Evolutionary conservation across 768 basidiomycete genomes (phyloP), one percentile per base, ranked within the genome.

Genomic region (Phylloporus arenicola): DNA sequence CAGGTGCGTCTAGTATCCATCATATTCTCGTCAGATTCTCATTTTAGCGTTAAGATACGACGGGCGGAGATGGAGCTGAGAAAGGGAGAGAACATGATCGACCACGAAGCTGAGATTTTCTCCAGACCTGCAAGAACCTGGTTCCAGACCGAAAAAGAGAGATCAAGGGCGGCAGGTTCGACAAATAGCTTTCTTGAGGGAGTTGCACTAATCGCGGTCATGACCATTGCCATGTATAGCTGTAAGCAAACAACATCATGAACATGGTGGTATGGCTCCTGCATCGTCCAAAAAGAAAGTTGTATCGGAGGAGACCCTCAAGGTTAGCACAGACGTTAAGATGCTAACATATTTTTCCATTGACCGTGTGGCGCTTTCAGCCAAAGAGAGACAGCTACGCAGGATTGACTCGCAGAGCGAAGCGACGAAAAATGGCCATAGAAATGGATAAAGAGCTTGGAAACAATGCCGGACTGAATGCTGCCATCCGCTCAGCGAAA

Each of bases 81-180:
- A 57, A 99, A 97, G 67, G 91, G 93, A 19, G 81, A 95, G 70
- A 99, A 99, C 66, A 83, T 98, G 77, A 81, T 97, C 43, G 87
- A 96, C 64, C 92, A 98, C 56, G 80, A 89, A 68, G 81, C 76
- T 11, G 95, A 98, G 71, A 99, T 99, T 58, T 89, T 83, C 67
- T 85, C 90, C 19, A 77, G 94, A 51, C 96, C 96, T 6, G 92
- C 92, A 16, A 79, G 95, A 59, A 97, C 93, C n/a, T 99, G 96
- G 96, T 99, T 99, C 78, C 96, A 97, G 70, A 82, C 78, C 9
- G 75, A 77, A 50, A 88, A 86, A 66, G 92, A 96, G 60, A 97
- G 88, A 72, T 69, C 75, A 54, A 81, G 79, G 52, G 78, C 92
- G 5, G 81, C 86, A 81, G 86, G 93, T 95, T 54, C 37, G 57